Evolutionary conservation across 1,284 basidiomycete genomes (phyloP).

Genomic region (Apiotrichum laibachii): DNA sequence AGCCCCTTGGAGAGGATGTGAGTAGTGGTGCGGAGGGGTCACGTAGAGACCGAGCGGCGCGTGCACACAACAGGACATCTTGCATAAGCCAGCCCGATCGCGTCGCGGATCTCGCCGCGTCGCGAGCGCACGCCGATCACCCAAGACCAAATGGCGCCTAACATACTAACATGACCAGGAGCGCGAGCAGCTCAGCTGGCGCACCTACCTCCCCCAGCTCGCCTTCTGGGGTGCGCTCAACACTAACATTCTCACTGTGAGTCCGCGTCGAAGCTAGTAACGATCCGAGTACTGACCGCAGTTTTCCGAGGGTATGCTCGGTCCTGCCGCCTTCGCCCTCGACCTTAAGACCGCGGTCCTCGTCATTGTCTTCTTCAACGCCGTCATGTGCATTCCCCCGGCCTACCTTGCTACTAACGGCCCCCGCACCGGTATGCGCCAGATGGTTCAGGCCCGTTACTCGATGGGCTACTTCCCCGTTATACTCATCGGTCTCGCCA

Average conservation of each 20-base stretch:
- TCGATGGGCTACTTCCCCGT: slow-evolving; percentile 73
- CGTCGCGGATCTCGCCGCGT: no score
- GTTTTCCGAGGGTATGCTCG: slow-evolving; percentile 48
- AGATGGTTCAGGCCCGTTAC: slow-evolving; percentile 77
- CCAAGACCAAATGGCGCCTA: no score
- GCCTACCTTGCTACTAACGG: slow-evolving; percentile 66
- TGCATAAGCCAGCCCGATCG: no score
- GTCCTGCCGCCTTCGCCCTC: slow-evolving; percentile 40
- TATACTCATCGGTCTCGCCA: slow-evolving; percentile 63
- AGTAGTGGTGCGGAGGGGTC: slow-evolving; percentile 11
- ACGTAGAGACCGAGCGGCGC: background rate
- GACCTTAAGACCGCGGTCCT: slow-evolving; percentile 33
- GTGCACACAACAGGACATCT: no score
- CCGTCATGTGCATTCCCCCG: slow-evolving; percentile 32
- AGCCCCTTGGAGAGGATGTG: slow-evolving; percentile 44
- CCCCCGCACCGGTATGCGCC: slow-evolving; percentile 79
- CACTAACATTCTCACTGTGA: slow-evolving; percentile 46
- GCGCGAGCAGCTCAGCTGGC: slow-evolving; percentile 20
- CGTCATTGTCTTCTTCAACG: slow-evolving; percentile 40
- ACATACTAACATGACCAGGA: slow-evolving; percentile 13
- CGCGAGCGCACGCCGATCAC: no score
- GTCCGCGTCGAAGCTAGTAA: slow-evolving; percentile 5
- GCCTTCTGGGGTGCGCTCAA: slow-evolving; percentile 48
- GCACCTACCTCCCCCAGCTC: slow-evolving; percentile 42
- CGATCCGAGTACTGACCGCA: slow-evolving; percentile 1